Conservation (phyloP, 164 flowering plant genomes). For the Chimonanthus salicifolius region DNA sequence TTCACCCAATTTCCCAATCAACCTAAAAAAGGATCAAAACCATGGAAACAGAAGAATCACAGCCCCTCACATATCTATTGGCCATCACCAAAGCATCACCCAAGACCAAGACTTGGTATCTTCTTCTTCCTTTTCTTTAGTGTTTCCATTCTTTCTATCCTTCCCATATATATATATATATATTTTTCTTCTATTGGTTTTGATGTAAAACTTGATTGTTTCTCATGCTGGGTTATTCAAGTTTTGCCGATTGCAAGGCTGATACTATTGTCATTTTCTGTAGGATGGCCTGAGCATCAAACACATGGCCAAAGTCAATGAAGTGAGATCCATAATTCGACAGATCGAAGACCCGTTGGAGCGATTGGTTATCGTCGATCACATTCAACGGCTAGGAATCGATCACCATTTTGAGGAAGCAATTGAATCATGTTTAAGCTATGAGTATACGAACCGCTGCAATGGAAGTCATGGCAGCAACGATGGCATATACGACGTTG, state of each 20-base stretch:
- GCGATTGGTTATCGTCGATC: constrained; percentile 20
- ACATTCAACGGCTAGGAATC: constrained; percentile 25
- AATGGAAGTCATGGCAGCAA: neutral
- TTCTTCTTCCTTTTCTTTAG: too few species aligned
- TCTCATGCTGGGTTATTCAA: neutral
- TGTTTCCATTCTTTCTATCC: neutral
- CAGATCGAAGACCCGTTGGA: constrained; percentile 4
- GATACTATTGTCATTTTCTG: neutral
- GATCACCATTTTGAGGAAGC: constrained; percentile 29
- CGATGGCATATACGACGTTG: constrained; percentile 9
- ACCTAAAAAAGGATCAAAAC: neutral
- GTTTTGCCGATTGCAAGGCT: neutral
- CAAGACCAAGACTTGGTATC: neutral
- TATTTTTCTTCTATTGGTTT: too few species aligned
- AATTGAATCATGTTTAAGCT: constrained; percentile 14
- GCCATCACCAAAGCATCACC: neutral
- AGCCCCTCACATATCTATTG: neutral
- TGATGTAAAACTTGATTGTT: neutral
- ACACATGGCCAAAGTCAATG: neutral
- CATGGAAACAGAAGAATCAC: too few species aligned
- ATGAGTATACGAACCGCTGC: neutral
- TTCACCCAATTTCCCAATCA: neutral
- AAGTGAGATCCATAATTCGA: neutral
- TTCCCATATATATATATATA: too few species aligned
- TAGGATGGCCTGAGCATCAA: neutral